phyloP scores from a whole-genome alignment of 2,329 filamentous ascomycete species.

The Fusarium musae region DNA sequence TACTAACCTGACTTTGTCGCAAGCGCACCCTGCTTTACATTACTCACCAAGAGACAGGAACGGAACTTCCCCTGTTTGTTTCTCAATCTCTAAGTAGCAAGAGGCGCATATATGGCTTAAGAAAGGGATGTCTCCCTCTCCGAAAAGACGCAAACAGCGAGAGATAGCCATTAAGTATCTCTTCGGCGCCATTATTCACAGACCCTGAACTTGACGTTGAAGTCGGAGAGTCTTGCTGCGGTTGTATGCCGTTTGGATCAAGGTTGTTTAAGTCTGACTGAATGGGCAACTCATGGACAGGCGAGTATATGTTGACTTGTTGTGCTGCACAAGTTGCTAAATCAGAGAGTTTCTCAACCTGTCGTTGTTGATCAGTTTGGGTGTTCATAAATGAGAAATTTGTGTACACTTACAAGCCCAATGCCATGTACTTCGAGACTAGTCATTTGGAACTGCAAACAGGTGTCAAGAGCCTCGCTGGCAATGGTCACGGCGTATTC shows the following conservation, averaged over 20 bases:
- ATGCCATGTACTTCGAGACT: background rate
- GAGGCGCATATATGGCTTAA: background rate
- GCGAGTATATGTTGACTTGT: background rate
- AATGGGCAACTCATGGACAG: background rate
- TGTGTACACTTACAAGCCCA: background rate
- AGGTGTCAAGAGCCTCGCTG: background rate
- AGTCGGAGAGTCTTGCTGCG: background rate
- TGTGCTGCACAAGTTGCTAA: background rate
- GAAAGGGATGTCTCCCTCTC: background rate
- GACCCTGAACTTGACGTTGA: accelerated
- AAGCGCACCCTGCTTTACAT: no score
- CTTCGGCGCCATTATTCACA: background rate
- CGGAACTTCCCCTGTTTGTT: background rate
- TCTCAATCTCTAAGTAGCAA: background rate
- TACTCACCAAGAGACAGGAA: no score
- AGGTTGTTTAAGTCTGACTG: accelerated
- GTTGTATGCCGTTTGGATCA: accelerated
- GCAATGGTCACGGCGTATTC: background rate
- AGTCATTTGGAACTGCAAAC: background rate
- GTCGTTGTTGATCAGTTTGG: background rate
- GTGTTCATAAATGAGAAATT: accelerated
- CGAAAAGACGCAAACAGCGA: background rate
- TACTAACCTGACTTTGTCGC: no score
- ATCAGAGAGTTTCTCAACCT: background rate
- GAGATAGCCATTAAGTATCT: background rate